Base-by-base conservation (phyloP, 306 rosid species). In the Sicyos baderoa region DNA sequence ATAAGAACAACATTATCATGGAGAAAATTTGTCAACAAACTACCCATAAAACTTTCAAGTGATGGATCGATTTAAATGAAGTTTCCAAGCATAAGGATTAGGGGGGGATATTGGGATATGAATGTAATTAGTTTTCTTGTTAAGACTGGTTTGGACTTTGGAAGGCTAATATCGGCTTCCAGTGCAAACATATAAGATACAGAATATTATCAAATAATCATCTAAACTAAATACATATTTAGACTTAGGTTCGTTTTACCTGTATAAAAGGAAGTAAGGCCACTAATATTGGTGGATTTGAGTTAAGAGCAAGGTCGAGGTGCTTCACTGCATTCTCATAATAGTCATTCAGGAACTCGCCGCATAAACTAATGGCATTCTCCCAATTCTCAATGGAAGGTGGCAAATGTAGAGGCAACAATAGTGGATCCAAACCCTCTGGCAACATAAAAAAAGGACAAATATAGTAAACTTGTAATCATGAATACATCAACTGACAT, bases 181-280 rank as follows among this genome's bases (percentile, higher is more conserved):
- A 17, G 32, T 42, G 50, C 2, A 5, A 42, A 19, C 69, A 27
- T 63, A 42, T 21, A 40, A 42, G 70, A 37, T 63, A 63, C 50
- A 44, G 44, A 54, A 72, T 50, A 54, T 71, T 57, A 63, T 63
- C 53, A 63, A 63, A 63, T 53, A 63, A 19, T 11, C 53, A 19
- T 18, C 18, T 63, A 42, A 42, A 18, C 22, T 23, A 16, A 63
- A 63, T 44, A 65, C 54, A 37, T 53, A 17, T 71, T 27, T 11
- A 42, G 42, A 51, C 23, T 68, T 49, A 50, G 47, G 15, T 59
- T 60, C 76, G 83, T 91, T 54, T 60, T 77, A 92, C 97, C 88
- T 92, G 98, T 83, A 82, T 51, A 71, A 85, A 81, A 66, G 96
- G 95, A 76, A 80, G 91, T 69, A 89, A 82, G 75, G 90, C 89